Conservation (phyloP, 2,329 filamentous ascomycete species). For the Diaporthe sp. region DNA sequence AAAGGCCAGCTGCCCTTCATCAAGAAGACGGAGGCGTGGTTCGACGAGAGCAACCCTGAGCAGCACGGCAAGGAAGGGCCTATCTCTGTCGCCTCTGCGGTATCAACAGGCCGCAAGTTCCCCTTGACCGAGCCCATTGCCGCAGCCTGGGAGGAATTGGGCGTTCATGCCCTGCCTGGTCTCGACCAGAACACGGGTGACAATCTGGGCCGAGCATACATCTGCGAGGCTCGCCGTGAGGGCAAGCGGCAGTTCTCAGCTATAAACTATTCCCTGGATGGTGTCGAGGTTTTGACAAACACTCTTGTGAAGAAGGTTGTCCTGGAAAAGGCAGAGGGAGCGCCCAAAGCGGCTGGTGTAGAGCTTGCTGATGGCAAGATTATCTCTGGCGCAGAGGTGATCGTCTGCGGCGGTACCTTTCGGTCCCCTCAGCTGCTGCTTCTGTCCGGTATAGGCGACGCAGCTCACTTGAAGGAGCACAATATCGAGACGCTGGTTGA, state of each 20-base stretch:
- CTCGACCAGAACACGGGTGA: slow-evolving; percentile 47
- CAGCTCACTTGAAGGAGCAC: slow-evolving; percentile 44
- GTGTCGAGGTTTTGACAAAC: slow-evolving; percentile 45
- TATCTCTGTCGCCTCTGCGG: slow-evolving; percentile 45
- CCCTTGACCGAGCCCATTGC: slow-evolving; percentile 49
- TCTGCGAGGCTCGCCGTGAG: slow-evolving; percentile 49
- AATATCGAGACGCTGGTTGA: slow-evolving; percentile 48
- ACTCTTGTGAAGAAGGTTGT: slow-evolving; percentile 45
- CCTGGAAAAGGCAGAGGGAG: slow-evolving; percentile 41
- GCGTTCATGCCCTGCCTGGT: slow-evolving; percentile 44
- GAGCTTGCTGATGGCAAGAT: slow-evolving; percentile 39
- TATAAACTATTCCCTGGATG: slow-evolving; percentile 46
- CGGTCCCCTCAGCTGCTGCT: slow-evolving; percentile 52
- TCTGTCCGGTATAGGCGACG: slow-evolving; percentile 51
- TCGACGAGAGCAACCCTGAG: slow-evolving; percentile 40
- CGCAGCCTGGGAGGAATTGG: slow-evolving; percentile 50
- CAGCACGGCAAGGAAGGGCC: slow-evolving; percentile 49
- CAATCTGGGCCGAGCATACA: slow-evolving; percentile 48
- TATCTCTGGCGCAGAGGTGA: slow-evolving; percentile 46
- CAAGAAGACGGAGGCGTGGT: slow-evolving; percentile 45
- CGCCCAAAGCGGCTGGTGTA: slow-evolving; percentile 45
- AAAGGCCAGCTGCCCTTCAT: slow-evolving; percentile 49
- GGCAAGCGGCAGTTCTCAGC: slow-evolving; percentile 48
- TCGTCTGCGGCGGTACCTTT: slow-evolving; percentile 49
- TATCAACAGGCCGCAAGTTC: slow-evolving; percentile 48